phyloP scores from a whole-genome alignment of 192 early-diverging fungal genomes.

The Umbelopsis sp. region DNA sequence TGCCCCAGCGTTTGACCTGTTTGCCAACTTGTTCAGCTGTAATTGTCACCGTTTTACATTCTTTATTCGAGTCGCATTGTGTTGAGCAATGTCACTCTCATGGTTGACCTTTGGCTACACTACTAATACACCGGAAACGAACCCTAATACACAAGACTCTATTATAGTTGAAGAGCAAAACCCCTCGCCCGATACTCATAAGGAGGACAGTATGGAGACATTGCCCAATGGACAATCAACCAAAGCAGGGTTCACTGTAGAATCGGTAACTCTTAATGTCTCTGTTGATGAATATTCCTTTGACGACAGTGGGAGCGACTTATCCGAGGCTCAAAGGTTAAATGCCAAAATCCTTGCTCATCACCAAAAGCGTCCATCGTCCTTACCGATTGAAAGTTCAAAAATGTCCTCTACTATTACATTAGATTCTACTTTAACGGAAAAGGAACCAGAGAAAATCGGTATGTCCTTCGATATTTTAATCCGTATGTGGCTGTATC shows the following conservation, averaged over 20 bases:
- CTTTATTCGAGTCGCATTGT: neutral
- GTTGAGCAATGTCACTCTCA: slow-evolving; percentile 3
- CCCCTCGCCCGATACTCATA: neutral
- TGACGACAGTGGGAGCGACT: neutral
- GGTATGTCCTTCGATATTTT: neutral
- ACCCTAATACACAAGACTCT: neutral
- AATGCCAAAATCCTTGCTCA: neutral
- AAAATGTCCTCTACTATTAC: neutral
- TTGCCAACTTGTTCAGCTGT: neutral
- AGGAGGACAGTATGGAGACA: neutral
- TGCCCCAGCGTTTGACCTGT: slow-evolving; percentile 11
- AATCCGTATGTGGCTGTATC: neutral
- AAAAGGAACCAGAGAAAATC: neutral
- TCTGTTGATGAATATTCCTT: neutral
- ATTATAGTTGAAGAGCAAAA: neutral
- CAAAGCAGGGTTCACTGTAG: slow-evolving; percentile 6
- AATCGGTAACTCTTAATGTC: neutral
- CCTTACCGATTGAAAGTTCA: neutral
- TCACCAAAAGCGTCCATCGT: neutral
- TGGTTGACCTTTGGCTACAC: slow-evolving; percentile 4
- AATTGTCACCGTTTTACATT: neutral
- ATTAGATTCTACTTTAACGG: neutral
- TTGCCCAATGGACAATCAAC: neutral
- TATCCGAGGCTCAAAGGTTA: neutral
- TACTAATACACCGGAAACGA: neutral